Evolutionary conservation across 2,329 filamentous ascomycete genomes (phyloP), one percentile per base, ranked within the genome.

Genomic region (Neofusicoccum laricinum): DNA sequence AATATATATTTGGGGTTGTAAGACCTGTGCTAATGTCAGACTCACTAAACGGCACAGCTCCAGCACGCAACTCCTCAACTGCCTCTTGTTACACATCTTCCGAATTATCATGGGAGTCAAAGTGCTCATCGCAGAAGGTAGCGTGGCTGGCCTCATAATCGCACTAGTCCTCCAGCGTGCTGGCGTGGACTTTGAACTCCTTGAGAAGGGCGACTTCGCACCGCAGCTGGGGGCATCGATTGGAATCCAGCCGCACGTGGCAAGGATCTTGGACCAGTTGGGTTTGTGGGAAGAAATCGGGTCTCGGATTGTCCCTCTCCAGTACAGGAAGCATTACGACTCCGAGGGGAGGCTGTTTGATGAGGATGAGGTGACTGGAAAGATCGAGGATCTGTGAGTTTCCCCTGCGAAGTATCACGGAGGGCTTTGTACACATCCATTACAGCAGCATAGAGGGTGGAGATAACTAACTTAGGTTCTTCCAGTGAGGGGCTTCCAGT

Each of bases 211-310:
- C 15, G 59, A 62, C 14, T 21, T 62, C 19, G 48, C 32, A 2
- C 36, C 48, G 21, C 45, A 62, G 15, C 30, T 46, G 15, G 59
- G 59, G 10, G 59, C 59, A 17, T 38, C 59, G 17, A 67, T 71
- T 12, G 69, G 63, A 1, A 15, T 71, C 1, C 36, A 63, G 2
- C 66, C 70, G 2, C 62, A 64, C 25, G 66, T 63, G 19, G 61
- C 46, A 10, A 68, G 69, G 15, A 65, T 72, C 38, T 66, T 72
- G 15, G 71, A 71, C 34, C 70, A 72, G n/a, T 66, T 71, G 19
- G 70, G 69, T 7, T 65, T 53, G 3, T 38, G 49, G n/a, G 32
- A 53, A 1, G 49, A 53, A 1, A 53, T 36, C 2, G 10, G 4
- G 2, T 3, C 15, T 7, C 66, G 30, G 65, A 67, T 3, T 12